Evolutionary conservation across 495 filamentous ascomycete genomes (phyloP).

Genomic region (Xylaria longipes): DNA sequence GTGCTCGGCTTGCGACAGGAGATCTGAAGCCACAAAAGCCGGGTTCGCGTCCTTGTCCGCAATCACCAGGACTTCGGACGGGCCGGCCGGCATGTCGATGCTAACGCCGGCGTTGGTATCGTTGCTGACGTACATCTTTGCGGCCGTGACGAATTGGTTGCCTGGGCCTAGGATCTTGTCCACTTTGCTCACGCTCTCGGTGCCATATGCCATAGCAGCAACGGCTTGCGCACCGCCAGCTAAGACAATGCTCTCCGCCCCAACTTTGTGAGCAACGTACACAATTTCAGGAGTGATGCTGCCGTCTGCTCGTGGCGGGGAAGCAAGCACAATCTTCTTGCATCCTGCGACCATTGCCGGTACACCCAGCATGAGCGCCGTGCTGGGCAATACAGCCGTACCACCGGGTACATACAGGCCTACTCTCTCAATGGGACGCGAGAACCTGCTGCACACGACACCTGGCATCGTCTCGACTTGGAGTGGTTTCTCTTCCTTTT

Average conservation of each 20-base stretch:
- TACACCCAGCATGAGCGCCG: constrained; percentile 96
- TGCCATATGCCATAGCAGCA: constrained; percentile 85
- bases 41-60: constrained; percentile 92
- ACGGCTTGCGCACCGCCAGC: constrained; percentile 97
- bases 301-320: constrained; percentile 88
- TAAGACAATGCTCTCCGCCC: constrained; percentile 91
- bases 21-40: constrained; percentile 92
- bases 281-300: constrained; percentile 95
- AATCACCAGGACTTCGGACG: constrained; percentile 93
- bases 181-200: constrained; percentile 86
- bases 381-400: constrained; percentile 93
- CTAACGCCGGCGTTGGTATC: constrained; percentile 93
- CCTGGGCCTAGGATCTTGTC: constrained; percentile 98
- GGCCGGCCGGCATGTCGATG: constrained; percentile 98
- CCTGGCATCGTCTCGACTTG: constrained; percentile 96
- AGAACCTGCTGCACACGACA: constrained; percentile 91
- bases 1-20: constrained; percentile 95
- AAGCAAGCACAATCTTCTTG: constrained; percentile 90
- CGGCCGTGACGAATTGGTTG: constrained; percentile 98
- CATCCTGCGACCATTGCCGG: constrained; percentile 98
- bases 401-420: constrained; percentile 95
- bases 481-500: constrained; percentile 76
- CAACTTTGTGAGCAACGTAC: constrained; percentile 96
- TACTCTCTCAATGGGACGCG: constrained; percentile 89
- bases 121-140: constrained; percentile 96